Conservation (phyloP, 805 yeast species). For the Debaryomyces prosopidis region DNA sequence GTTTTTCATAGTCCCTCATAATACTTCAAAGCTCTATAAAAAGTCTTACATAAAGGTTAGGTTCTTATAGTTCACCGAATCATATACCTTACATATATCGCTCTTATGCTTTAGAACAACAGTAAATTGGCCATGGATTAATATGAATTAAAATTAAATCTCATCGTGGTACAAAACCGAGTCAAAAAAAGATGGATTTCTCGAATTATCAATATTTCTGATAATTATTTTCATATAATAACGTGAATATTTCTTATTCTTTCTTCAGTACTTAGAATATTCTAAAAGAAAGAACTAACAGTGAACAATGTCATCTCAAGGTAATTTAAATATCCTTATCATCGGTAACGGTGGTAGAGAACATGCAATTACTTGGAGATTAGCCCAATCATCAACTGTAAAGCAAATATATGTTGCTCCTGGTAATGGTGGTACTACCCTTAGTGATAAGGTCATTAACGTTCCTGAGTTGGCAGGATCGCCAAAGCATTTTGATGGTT, state of each 20-base stretch:
- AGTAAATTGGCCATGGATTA: no score
- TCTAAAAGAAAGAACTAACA: neutral
- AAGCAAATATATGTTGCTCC: slow-evolving; percentile 85
- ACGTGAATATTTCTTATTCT: neutral
- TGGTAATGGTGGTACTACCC: slow-evolving; percentile 91
- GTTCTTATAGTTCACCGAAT: no score
- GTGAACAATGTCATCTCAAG: slow-evolving; percentile 9
- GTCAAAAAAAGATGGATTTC: neutral
- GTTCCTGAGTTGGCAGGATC: slow-evolving; percentile 64
- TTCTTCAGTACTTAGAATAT: neutral
- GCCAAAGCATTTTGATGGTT: slow-evolving; percentile 63
- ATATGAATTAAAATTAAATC: neutral
- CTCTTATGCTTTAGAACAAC: no score
- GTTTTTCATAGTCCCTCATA: no score
- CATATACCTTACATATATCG: no score
- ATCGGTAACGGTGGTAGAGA: slow-evolving; percentile 99
- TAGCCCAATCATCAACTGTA: slow-evolving; percentile 75
- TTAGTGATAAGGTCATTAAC: slow-evolving; percentile 59
- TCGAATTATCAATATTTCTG: neutral
- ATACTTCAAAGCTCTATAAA: no score
- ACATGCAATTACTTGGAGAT: slow-evolving; percentile 93
- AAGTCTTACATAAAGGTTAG: no score
- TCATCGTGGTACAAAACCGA: neutral
- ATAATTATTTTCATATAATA: neutral
- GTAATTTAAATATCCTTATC: slow-evolving; percentile 61